Evolutionary conservation across 2,329 filamentous ascomycete genomes (phyloP), one percentile per base, ranked within the genome.

Genomic region (Trichophyton verrucosum): DNA sequence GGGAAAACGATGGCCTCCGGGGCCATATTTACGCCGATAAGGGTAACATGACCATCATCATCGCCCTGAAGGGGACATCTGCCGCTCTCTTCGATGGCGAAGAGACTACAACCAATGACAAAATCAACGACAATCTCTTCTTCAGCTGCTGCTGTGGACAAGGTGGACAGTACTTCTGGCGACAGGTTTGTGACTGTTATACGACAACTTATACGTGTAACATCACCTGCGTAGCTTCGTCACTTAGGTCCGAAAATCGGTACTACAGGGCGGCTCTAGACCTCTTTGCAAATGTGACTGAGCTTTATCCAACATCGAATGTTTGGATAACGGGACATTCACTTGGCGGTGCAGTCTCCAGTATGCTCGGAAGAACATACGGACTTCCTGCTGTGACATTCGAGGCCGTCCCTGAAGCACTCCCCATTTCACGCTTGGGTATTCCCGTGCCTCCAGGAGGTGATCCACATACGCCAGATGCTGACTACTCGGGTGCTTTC

Each of bases 141-240:
- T 96, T 96, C 76, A 95, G 91, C 70, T 99, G 94, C 76, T 99
- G 94, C 74, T 99, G 94, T 74, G 94, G 85, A 3, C 91, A 96
- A 75, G 91, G 95, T 68, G 91, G 91, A 0, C 89, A 91, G 65
- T 91, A 86, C 76, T 84, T 91, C 15, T 96, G 91, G 86, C 86
- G 88, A 63, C 87, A 95, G 71, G 91, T 96, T 61, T 99, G 94
- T 74, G 88, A 96, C 72, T 99, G 94, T 72, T 89, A 91, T 64
- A 89, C 88, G 1, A 83, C 85, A 9, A 89, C 91, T 0, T 97
- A 91, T 70, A 86, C 86, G 13, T 96, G 91, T 78, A 96, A 97
- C 77, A 86, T 89, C 66, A 96, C 91, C 0, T 99, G 94, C 70
- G 84, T 99, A 3, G 80, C 82, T 57, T 79, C 86, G 65, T 86